Evolutionary conservation across 768 basidiomycete species (phyloP), one percentile per base, ranked within the genome.

Genomic region (Lepiota venenata): DNA sequence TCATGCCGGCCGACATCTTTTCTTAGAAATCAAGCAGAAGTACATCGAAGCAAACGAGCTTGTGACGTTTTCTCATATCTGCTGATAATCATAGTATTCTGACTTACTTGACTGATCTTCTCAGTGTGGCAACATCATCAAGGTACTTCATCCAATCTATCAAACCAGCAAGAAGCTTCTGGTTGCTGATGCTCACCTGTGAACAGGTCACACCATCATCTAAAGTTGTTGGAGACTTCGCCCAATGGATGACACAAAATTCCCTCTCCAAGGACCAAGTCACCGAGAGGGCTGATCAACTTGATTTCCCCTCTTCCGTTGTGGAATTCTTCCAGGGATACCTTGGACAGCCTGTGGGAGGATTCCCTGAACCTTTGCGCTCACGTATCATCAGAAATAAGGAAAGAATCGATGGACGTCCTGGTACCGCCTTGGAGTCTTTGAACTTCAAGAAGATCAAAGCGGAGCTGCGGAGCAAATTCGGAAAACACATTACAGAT

Each of bases 301-400:
- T 99, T 56, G 97, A 99, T 71, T 98, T 99, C 87, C 97, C 97
- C 8, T 94, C 92, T 10, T 94, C 91, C 32, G 92, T 93, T 44
- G 91, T 93, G 39, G 96, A 98, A 65, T 99, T 97, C 81, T 98
- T 98, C 93, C 95, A 98, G 69, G 97, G 97, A 15, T 96, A 94
- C 73, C 90, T 99, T 58, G 96, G 97, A 29, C 93, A 98, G 67
- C 97, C 97, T 52, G 88, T 92, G 66, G 97, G 94, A 67, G 96
- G 97, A 45, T 98, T 98, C 89, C 97, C 97, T 54, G 97, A 99
- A 69, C 94, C 96, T 38, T 74, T 99, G 58, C 92, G 97, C 59
- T 81, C 85, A 59, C 82, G 85, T 60, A 82, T 99, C 66, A 99
- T 98, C 67, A 85, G 97, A 64, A 85, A 93, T 71, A 95, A 94